Evolutionary conservation across 176 grass and related monocot species (phyloP).

Genomic region (Carex pumila): DNA sequence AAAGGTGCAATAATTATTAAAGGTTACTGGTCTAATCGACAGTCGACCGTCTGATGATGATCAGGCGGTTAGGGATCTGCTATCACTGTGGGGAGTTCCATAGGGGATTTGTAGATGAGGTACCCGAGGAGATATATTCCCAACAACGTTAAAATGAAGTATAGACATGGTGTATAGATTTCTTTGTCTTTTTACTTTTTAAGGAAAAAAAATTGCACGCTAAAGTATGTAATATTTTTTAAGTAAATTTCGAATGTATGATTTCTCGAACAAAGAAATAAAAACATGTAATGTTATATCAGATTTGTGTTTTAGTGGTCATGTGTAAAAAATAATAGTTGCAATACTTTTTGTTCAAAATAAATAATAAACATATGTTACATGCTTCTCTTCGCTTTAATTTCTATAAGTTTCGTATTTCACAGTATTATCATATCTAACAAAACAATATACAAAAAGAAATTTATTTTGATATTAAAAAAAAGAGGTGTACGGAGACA

Average conservation of each 20-base stretch:
- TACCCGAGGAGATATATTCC: neutral
- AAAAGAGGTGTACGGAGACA: neutral
- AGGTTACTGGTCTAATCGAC: neutral
- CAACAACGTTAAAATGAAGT: neutral
- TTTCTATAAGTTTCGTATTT: neutral
- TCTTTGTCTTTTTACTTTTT: too few relatives aligned
- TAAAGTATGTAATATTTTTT: neutral
- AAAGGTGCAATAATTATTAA: constrained; percentile 4
- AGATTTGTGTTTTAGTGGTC: too few relatives aligned
- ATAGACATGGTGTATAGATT: neutral
- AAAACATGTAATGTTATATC: neutral
- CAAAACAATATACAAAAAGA: neutral
- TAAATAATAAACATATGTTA: neutral
- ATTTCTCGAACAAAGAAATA: too few relatives aligned
- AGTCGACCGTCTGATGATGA: constrained; percentile 18
- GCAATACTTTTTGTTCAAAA: neutral
- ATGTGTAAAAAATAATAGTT: too few relatives aligned
- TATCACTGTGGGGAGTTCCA: neutral
- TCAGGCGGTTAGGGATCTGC: constrained; percentile 2
- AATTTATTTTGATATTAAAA: neutral
- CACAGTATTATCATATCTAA: neutral
- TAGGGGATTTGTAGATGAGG: constrained; percentile 1
- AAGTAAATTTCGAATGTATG: too few relatives aligned
- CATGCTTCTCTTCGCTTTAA: neutral
- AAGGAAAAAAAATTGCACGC: neutral